Evolutionary conservation across 176 grass and related monocot genomes (phyloP).

Genomic region (Elaeis guineensis): DNA sequence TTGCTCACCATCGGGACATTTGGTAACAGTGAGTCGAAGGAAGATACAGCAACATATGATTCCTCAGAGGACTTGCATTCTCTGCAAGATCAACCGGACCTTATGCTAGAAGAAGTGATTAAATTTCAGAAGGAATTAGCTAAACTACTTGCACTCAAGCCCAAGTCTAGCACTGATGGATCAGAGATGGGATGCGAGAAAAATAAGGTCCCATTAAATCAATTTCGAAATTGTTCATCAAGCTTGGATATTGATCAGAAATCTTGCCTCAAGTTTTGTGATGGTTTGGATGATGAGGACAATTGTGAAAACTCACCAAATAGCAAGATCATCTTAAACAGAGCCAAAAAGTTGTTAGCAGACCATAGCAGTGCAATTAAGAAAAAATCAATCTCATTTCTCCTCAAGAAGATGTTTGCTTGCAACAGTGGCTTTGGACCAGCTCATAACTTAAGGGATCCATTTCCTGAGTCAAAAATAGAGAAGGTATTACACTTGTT

Average conservation of each 20-base stretch:
- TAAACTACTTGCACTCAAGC: conserved; percentile 19
- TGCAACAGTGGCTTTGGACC: conserved; percentile 48
- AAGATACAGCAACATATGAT: conserved; percentile 17
- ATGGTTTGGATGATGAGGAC: conserved; percentile 21
- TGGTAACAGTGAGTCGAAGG: conserved; percentile 41
- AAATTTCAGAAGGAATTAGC: conserved; percentile 47
- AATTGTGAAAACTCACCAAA: conserved; percentile 13
- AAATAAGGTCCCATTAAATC: too few relatives aligned
- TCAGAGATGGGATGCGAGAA: too few relatives aligned
- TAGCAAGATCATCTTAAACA: conserved; percentile 38
- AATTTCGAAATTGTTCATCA: too few relatives aligned
- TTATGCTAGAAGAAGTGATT: conserved; percentile 53
- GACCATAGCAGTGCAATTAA: conserved; percentile 36
- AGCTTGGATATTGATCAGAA: conserved; percentile 9
- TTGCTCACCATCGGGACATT: conserved; percentile 79
- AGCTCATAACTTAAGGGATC: conserved; percentile 41
- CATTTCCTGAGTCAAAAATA: conserved; percentile 68
- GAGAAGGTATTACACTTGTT: conserved; percentile 44
- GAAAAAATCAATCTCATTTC: conserved; percentile 44
- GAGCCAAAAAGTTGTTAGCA: conserved; percentile 30
- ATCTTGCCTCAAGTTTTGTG: conserved; percentile 11
- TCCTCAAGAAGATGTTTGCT: conserved; percentile 45
- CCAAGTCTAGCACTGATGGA: not conserved
- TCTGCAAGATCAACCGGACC: conserved; percentile 25
- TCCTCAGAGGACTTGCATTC: conserved; percentile 18